Evolutionary conservation across 2,329 filamentous ascomycete species (phyloP).

Genomic region (Neofusicoccum umdonicola): DNA sequence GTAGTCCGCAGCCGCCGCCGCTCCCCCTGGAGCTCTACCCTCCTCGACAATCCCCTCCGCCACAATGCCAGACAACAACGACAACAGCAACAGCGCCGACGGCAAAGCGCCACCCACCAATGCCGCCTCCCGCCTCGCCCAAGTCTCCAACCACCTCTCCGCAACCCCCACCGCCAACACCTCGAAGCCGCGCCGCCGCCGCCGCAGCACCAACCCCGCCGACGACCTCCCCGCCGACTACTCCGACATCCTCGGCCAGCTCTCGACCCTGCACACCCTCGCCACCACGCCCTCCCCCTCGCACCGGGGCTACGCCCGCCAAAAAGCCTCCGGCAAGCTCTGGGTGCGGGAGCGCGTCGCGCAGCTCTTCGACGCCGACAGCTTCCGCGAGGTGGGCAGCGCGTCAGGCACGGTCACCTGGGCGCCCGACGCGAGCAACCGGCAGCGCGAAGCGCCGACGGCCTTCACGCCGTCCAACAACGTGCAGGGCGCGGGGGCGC

Average conservation of each 20-base stretch:
- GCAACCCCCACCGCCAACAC: conserved; percentile 15
- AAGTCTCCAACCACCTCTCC: conserved; percentile 47
- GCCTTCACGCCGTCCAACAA: conserved; percentile 61
- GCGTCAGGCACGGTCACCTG: conserved; percentile 60
- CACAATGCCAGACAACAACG: conserved; percentile 6
- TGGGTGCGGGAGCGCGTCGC: conserved; percentile 64
- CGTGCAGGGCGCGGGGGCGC: conserved; percentile 57
- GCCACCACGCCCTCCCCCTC: conserved; percentile 55
- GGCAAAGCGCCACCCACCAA: conserved; percentile 16
- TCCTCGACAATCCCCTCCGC: neutral
- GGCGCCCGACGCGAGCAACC: conserved; percentile 46
- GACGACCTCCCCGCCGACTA: conserved; percentile 64
- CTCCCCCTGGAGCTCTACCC: neutral
- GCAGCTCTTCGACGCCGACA: conserved; percentile 55
- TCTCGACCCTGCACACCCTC: conserved; percentile 51
- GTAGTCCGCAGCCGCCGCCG: neutral
- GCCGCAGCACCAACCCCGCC: conserved; percentile 47
- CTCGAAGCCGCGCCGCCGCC: conserved; percentile 27
- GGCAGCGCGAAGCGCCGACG: conserved; percentile 45
- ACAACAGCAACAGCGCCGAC: neutral
- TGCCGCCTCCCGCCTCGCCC: conserved; percentile 43
- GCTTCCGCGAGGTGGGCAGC: conserved; percentile 60
- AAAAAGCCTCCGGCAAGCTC: conserved; percentile 63
- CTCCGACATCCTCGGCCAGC: conserved; percentile 59
- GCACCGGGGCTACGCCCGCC: conserved; percentile 59